These are phyloP conservation scores for Eremothecium sinecaudum DNA, from an alignment of 1,139 yeast genomes.

Conservation along the genomic window DNA sequence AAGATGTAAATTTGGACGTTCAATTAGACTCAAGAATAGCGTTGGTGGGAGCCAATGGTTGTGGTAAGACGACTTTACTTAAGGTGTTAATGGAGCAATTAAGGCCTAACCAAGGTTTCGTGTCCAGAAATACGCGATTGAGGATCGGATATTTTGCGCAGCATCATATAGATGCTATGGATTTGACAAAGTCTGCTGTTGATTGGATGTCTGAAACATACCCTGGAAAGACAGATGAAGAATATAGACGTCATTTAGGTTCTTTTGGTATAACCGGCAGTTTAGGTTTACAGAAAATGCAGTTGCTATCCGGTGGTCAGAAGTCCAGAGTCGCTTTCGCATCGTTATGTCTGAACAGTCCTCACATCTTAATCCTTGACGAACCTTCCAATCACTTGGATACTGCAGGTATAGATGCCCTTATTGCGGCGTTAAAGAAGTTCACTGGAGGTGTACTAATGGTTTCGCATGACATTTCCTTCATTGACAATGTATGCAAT, in stretches of 20 bases:
- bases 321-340: constrained; percentile 98
- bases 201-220: constrained; percentile 84
- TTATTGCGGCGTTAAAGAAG: constrained; percentile 74
- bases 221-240: constrained; percentile 95
- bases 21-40: constrained; percentile 94
- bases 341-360: constrained; percentile 78
- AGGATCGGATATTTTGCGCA: constrained; percentile 98
- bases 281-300: constrained; percentile 85
- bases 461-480: constrained; percentile 96
- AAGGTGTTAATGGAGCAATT: constrained; percentile 75
- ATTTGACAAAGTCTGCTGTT: constrained; percentile 75
- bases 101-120: constrained; percentile 63
- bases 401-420: constrained; percentile 94
- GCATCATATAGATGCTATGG: constrained; percentile 98
- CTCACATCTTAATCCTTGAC: constrained; percentile 88
- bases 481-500: constrained; percentile 78
- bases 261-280: constrained; percentile 96
- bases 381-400: constrained; percentile 99
- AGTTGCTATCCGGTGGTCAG: constrained; percentile 91
- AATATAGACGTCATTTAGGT: constrained; percentile 92
- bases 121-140: constrained; percentile 72
- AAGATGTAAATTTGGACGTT: constrained; percentile 77
- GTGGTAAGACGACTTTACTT: constrained; percentile 93
- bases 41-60: constrained; percentile 96
- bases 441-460: constrained; percentile 93